Evolutionary conservation across 2,329 filamentous ascomycete genomes (phyloP).

Genomic region (Pyrenophora teres): DNA sequence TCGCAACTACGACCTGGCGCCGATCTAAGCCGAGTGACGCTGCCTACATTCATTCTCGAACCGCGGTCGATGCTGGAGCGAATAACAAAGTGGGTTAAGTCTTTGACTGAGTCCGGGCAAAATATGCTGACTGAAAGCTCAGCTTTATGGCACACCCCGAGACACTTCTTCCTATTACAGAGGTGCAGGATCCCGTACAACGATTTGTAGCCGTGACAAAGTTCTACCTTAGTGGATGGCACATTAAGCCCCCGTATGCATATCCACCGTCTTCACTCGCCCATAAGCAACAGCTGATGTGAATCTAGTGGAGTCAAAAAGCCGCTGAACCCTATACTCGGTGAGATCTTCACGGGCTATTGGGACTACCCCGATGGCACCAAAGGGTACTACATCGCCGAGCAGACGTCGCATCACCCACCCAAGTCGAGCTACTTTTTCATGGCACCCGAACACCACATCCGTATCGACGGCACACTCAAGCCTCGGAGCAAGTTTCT

Average conservation of each 20-base stretch:
- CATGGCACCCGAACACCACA: conserved; percentile 90
- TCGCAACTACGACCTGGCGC: conserved; percentile 94
- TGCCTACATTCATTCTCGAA: conserved; percentile 97
- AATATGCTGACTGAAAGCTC: conserved; percentile 27
- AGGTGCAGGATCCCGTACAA: conserved; percentile 84
- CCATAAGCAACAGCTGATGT: conserved; percentile 32
- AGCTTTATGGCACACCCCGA: conserved; percentile 99
- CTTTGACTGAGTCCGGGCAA: no score
- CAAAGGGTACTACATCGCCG: conserved; percentile 91
- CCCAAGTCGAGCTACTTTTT: conserved; percentile 99
- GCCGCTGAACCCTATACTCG: conserved; percentile 92
- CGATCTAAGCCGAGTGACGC: conserved; percentile 88
- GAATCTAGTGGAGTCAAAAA: conserved; percentile 87
- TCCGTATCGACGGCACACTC: conserved; percentile 92
- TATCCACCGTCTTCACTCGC: background rate
- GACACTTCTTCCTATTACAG: conserved; percentile 84
- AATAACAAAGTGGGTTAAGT: conserved; percentile 87
- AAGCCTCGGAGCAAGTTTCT: conserved; percentile 95
- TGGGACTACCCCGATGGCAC: conserved; percentile 90
- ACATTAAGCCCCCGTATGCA: conserved; percentile 92
- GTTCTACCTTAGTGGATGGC: conserved; percentile 98
- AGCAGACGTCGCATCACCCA: conserved; percentile 97
- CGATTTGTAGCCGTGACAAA: conserved; percentile 95
- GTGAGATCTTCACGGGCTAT: conserved; percentile 92
- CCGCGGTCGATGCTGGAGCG: conserved; percentile 97